Evolutionary conservation across 768 basidiomycete genomes (phyloP).

Genomic region (Naematelia encephala): DNA sequence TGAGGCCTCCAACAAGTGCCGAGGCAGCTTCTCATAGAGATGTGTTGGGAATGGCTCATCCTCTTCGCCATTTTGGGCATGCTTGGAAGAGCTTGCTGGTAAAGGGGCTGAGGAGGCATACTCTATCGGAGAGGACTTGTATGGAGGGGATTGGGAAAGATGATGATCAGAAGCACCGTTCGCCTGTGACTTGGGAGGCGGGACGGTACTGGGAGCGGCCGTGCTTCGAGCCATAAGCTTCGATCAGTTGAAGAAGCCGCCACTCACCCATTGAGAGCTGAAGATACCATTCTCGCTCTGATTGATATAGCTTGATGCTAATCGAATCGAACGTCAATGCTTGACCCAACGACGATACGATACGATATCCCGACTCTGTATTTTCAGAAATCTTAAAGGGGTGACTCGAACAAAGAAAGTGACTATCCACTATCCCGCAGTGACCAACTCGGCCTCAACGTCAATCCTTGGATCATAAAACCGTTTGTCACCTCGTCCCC

Average conservation of each 20-base stretch:
- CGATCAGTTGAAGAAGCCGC: neutral
- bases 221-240: neutral
- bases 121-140: constrained; percentile 35
- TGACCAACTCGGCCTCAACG: neutral
- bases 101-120: constrained; percentile 49
- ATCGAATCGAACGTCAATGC: too few species aligned
- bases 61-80: constrained; percentile 26
- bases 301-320: too few species aligned
- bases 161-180: constrained; percentile 4
- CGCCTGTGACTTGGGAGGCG: neutral
- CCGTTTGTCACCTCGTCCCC: too few species aligned
- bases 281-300: neutral
- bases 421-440: neutral
- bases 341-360: too few species aligned
- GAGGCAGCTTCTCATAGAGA: constrained; percentile 48
- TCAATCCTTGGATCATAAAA: too few species aligned
- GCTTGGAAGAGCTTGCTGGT: constrained; percentile 37
- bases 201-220: neutral
- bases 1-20: constrained; percentile 34
- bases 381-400: neutral
- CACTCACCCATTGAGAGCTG: neutral
- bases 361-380: neutral
- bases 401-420: neutral
- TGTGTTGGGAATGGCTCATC: constrained; percentile 48
- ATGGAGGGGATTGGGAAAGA: constrained; percentile 1